A percentile compares a stretch with the other conserved stretches of the same genome.
Evolutionary conservation across 176 grass and related monocot genomes (phyloP).

Genomic region (Canna indica): DNA sequence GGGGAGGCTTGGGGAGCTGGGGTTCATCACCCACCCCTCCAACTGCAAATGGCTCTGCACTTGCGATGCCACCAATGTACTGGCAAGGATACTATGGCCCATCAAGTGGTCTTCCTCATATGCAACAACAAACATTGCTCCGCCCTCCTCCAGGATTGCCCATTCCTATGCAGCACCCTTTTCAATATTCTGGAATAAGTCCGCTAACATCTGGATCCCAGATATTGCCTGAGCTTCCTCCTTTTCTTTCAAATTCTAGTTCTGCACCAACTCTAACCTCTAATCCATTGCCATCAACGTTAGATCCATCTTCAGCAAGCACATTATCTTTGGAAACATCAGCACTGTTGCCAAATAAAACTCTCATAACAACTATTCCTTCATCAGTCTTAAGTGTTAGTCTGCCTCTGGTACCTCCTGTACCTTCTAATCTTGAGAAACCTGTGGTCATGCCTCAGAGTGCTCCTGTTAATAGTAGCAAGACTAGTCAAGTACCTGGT

Average conservation of each 20-base stretch:
- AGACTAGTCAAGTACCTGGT: slow-evolving; percentile 30
- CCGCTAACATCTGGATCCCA: slow-evolving; percentile 52
- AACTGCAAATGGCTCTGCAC: slow-evolving; percentile 41
- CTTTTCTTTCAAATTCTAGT: slow-evolving; percentile 42
- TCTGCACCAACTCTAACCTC: slow-evolving; percentile 26
- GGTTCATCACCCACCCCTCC: slow-evolving; percentile 41
- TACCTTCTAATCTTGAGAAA: slow-evolving; percentile 34
- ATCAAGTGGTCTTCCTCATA: slow-evolving; percentile 47
- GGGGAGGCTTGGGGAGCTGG: slow-evolving; percentile 36
- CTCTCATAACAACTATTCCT: slow-evolving; percentile 23
- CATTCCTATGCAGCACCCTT: slow-evolving; percentile 35
- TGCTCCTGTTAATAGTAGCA: slow-evolving; percentile 29
- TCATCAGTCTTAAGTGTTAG: slow-evolving; percentile 30
- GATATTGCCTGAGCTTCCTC: slow-evolving; percentile 60
- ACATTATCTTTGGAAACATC: slow-evolving; percentile 36
- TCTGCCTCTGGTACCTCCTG: slow-evolving; percentile 34
- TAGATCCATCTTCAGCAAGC: slow-evolving; percentile 31
- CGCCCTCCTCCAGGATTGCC: slow-evolving; percentile 49
- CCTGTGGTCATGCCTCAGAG: slow-evolving; percentile 15
- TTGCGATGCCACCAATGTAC: slow-evolving; percentile 64
- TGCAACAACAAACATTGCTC: slow-evolving; percentile 47
- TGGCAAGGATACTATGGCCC: slow-evolving; percentile 65
- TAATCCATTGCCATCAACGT: slow-evolving; percentile 28
- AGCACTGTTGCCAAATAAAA: slow-evolving; percentile 37
- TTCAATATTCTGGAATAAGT: slow-evolving; percentile 46